Conservation (phyloP, 345 rosid species). For the Citrus reticulata region DNA sequence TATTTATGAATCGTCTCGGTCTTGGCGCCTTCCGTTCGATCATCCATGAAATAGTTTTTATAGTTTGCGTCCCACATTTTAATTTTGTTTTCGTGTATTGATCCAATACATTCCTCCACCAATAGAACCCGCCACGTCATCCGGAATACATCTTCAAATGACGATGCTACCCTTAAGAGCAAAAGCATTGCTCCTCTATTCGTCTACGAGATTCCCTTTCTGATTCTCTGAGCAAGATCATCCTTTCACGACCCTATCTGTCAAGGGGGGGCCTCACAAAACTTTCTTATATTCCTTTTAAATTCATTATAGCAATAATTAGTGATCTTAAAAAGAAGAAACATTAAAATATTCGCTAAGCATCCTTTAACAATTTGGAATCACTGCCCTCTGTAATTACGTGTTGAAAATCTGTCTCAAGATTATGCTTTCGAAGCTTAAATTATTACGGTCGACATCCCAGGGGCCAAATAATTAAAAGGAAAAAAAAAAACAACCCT, state of each 20-base stretch:
- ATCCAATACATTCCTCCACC: neutral
- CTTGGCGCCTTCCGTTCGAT: neutral
- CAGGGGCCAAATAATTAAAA: neutral
- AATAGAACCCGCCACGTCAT: neutral
- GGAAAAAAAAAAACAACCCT: neutral
- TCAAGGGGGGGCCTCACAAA: neutral
- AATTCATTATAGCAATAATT: neutral
- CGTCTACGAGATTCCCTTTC: neutral
- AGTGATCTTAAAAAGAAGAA: neutral
- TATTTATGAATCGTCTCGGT: neutral
- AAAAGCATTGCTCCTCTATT: neutral
- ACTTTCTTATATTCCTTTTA: neutral
- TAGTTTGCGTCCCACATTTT: neutral
- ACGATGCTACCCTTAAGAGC: neutral
- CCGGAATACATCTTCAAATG: neutral
- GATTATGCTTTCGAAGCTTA: no score
- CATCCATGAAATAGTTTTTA: neutral
- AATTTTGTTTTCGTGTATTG: neutral
- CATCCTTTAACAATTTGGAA: neutral
- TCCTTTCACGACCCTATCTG: neutral
- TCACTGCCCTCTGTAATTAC: conserved; percentile 7
- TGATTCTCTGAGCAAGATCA: neutral
- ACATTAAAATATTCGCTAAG: neutral
- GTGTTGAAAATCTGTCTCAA: conserved; percentile 20
- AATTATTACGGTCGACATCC: no score